These are phyloP conservation scores for Pseudogymnoascus sp. DNA, from an alignment of 2,329 filamentous ascomycete species.

Conservation along the genomic window DNA sequence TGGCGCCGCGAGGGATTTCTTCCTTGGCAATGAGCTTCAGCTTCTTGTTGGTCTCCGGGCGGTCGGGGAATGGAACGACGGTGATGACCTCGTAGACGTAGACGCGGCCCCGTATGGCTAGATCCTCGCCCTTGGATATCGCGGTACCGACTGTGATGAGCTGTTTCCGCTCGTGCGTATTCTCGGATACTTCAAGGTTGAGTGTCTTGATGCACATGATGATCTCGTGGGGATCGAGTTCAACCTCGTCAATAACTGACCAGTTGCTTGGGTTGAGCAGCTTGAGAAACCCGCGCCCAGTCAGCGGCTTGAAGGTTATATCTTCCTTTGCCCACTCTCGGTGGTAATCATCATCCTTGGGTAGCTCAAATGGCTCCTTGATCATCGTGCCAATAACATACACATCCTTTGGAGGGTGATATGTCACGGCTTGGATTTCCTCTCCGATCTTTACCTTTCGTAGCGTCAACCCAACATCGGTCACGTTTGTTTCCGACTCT, in stretches of 20 bases:
- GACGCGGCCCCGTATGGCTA: conserved; percentile 74
- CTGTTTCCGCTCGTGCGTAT: conserved; percentile 76
- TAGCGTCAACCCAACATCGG: conserved; percentile 68
- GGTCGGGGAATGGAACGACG: conserved; percentile 81
- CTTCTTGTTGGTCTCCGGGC: conserved; percentile 75
- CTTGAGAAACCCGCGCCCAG: conserved; percentile 65
- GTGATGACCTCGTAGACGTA: conserved; percentile 88
- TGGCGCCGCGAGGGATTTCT: conserved; percentile 82
- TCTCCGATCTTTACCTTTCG: conserved; percentile 62
- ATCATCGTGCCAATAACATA: conserved; percentile 70
- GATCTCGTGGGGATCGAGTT: conserved; percentile 66
- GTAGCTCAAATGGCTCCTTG: conserved; percentile 67
- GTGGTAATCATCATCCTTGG: conserved; percentile 75
- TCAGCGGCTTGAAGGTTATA: conserved; percentile 53
- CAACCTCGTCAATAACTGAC: conserved; percentile 67
- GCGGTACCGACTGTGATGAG: conserved; percentile 81
- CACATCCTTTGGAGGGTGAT: conserved; percentile 64
- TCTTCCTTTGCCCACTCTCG: conserved; percentile 70
- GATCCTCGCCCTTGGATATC: conserved; percentile 80
- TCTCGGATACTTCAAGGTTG: conserved; percentile 82
- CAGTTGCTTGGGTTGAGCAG: conserved; percentile 71
- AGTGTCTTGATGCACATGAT: conserved; percentile 77
- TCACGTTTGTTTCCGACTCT: conserved; percentile 57
- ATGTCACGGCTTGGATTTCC: conserved; percentile 66
- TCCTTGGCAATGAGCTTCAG: conserved; percentile 83